Conservation (phyloP, 345 rosid species). For the Murraya koenigii region DNA sequence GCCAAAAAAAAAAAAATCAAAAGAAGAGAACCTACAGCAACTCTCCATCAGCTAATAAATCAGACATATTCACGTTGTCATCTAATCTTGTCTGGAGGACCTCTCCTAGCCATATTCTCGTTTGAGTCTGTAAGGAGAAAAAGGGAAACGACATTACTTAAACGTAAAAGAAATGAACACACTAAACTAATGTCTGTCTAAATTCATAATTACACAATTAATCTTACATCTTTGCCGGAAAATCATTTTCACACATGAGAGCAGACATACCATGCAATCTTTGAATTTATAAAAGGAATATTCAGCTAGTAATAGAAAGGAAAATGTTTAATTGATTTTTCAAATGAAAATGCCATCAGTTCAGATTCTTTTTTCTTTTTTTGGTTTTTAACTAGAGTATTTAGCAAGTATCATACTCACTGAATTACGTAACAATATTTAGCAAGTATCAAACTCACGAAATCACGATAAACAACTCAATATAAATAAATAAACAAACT, state of each 20-base stretch:
- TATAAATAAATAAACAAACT: not conserved
- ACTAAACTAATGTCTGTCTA: not conserved
- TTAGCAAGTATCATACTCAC: no score
- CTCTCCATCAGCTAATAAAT: constrained; percentile 33
- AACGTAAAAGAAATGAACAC: not conserved
- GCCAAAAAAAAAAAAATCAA: not conserved
- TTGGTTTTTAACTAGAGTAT: no score
- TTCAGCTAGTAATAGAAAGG: not conserved
- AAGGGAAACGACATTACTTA: not conserved
- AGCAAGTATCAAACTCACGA: no score
- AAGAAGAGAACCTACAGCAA: constrained; percentile 17
- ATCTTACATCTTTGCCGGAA: not conserved
- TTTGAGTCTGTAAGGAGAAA: constrained; percentile 19
- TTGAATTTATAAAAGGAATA: not conserved
- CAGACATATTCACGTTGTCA: constrained; percentile 20
- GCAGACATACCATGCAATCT: not conserved
- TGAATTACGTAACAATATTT: no score
- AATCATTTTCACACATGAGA: not conserved
- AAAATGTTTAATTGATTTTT: not conserved
- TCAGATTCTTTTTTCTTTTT: no score
- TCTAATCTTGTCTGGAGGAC: constrained; percentile 25
- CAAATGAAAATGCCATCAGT: no score
- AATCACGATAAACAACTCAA: no score
- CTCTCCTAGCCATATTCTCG: constrained; percentile 35
- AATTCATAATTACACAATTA: not conserved